Evolutionary conservation across 371 early-diverging fungal species (phyloP).

Genomic region (Actinomortierella ambigua): DNA sequence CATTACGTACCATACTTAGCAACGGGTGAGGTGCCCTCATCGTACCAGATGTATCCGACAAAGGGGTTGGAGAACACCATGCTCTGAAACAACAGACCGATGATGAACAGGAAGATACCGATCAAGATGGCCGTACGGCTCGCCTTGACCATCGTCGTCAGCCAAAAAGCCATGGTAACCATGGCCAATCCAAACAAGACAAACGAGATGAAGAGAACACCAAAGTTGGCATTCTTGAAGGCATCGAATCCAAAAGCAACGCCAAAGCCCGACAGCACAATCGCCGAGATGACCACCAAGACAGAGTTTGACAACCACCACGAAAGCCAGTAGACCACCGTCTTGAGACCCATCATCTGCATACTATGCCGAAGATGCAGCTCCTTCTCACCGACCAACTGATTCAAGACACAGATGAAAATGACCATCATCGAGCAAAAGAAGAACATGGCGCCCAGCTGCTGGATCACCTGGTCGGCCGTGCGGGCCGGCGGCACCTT

Average conservation of each 20-base stretch:
- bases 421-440: slow-evolving; percentile 67
- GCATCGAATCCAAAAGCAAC: slow-evolving; percentile 59
- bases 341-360: slow-evolving; percentile 77
- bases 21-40: slow-evolving; percentile 42
- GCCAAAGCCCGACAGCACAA: slow-evolving; percentile 64
- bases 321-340: slow-evolving; percentile 64
- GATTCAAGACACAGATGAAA: slow-evolving; percentile 61
- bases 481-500: slow-evolving; percentile 52
- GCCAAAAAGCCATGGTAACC: slow-evolving; percentile 70
- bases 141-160: slow-evolving; percentile 63
- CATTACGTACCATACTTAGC: slow-evolving; percentile 14
- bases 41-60: slow-evolving; percentile 74
- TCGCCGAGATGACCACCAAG: slow-evolving; percentile 58
- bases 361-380: slow-evolving; percentile 65
- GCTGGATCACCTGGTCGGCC: slow-evolving; percentile 58
- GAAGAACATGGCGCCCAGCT: slow-evolving; percentile 69
- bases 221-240: slow-evolving; percentile 63
- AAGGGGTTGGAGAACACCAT: slow-evolving; percentile 62
- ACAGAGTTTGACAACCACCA: slow-evolving; percentile 60
- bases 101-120: slow-evolving; percentile 75
- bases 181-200: slow-evolving; percentile 74
- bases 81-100: slow-evolving; percentile 71
- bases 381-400: slow-evolving; percentile 74
- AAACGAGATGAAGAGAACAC: slow-evolving; percentile 60
- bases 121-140: slow-evolving; percentile 52